Percentiles rank a stretch among this genome's conserved stretches.
Conservation (phyloP, 768 basidiomycete genomes). For the Trametes sanguinea region DNA sequence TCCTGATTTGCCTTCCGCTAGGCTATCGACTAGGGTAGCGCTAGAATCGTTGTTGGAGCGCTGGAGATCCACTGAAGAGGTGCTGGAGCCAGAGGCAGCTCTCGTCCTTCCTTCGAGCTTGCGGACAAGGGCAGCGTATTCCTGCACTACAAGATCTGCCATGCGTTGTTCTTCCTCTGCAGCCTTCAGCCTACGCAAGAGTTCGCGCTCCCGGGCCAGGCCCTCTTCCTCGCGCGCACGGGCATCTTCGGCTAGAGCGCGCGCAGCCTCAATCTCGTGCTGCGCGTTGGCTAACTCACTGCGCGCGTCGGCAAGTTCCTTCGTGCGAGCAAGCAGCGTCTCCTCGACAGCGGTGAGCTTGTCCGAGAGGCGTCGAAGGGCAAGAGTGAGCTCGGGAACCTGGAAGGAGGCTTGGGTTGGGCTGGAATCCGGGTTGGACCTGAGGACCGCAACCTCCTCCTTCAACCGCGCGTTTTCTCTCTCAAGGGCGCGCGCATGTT, state of each 20-base stretch:
- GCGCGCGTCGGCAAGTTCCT: constrained; percentile 45
- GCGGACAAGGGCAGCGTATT: constrained; percentile 77
- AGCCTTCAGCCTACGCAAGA: constrained; percentile 47
- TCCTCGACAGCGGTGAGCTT: constrained; percentile 66
- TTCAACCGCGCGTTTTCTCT: constrained; percentile 58
- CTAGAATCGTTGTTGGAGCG: constrained; percentile 16
- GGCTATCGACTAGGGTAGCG: constrained; percentile 28
- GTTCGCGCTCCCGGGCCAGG: constrained; percentile 48
- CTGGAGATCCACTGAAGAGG: constrained; percentile 14
- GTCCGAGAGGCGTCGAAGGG: constrained; percentile 66
- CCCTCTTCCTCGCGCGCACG: constrained; percentile 58
- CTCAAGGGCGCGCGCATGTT: constrained; percentile 51
- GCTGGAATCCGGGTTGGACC: constrained; percentile 51
- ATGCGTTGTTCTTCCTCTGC: constrained; percentile 62
- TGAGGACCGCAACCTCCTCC: constrained; percentile 58
- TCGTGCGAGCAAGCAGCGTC: constrained; percentile 49
- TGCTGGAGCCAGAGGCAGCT: constrained; percentile 18
- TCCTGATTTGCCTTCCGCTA: constrained; percentile 50
- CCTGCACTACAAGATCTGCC: constrained; percentile 64
- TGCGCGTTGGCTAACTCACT: constrained; percentile 48
- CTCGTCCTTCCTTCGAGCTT: constrained; percentile 53
- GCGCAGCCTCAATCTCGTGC: constrained; percentile 50
- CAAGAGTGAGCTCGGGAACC: constrained; percentile 61
- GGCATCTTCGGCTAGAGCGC: constrained; percentile 53
- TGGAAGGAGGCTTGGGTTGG: constrained; percentile 41